These are phyloP conservation scores for Eleusine indica DNA, from an alignment of 176 grass and related monocot species.

Conservation along the genomic window DNA sequence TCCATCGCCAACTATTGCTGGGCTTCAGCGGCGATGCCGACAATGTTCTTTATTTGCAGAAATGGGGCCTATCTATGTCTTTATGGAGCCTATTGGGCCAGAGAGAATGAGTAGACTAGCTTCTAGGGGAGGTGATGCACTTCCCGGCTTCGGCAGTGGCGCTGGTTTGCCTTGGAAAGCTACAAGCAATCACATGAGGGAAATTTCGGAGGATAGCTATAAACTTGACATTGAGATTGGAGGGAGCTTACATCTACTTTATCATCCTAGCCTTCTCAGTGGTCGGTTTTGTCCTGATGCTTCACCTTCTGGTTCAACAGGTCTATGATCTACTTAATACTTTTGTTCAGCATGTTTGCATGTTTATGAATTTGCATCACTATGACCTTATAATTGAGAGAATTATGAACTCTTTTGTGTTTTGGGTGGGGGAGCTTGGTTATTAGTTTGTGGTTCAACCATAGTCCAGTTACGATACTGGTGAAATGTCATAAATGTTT, in stretches of 20 bases:
- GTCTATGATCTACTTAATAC: conserved; percentile 45
- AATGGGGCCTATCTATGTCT: conserved; percentile 95
- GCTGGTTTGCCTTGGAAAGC: conserved; percentile 87
- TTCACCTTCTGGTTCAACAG: conserved; percentile 88
- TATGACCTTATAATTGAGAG: not conserved
- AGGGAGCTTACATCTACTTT: conserved; percentile 83
- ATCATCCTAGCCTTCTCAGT: conserved; percentile 80
- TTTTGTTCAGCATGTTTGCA: not conserved
- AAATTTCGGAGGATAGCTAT: conserved; percentile 65
- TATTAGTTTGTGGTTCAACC: conserved; percentile 37
- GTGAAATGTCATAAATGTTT: conserved; percentile 21
- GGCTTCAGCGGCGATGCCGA: conserved; percentile 51
- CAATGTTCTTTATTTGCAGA: conserved; percentile 94
- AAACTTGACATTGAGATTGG: conserved; percentile 69
- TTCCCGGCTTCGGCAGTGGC: conserved; percentile 79
- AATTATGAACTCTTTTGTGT: not conserved
- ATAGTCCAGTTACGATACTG: conserved; percentile 16
- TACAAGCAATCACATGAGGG: conserved; percentile 59
- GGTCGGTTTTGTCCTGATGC: conserved; percentile 87
- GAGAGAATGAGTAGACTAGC: conserved; percentile 79
- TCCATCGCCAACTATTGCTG: conserved; percentile 71
- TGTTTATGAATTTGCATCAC: not conserved
- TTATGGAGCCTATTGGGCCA: conserved; percentile 81
- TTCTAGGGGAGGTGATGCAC: conserved; percentile 78
- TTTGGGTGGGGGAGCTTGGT: conserved; percentile 5